Evolutionary conservation across 306 rosid species (phyloP).

Genomic region (Sechiopsis laciniata): DNA sequence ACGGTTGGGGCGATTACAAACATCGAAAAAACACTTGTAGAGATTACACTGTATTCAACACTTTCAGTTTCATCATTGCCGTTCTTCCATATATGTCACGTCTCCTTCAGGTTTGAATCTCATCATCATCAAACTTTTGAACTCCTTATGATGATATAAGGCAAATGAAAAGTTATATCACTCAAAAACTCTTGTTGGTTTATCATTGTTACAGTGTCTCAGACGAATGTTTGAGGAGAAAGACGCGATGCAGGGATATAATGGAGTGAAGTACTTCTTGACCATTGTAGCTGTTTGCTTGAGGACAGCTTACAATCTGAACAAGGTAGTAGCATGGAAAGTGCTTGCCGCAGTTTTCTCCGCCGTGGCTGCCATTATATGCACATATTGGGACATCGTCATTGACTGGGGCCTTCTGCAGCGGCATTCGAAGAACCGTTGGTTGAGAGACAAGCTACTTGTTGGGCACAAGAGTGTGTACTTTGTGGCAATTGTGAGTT

Average conservation of each 20-base stretch:
- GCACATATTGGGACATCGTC: constrained; percentile 64
- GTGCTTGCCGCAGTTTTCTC: constrained; percentile 42
- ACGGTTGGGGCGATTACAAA: constrained; percentile 58
- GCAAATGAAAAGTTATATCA: neutral
- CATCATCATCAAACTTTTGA: neutral
- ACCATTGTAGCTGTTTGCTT: constrained; percentile 54
- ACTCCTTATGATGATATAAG: neutral
- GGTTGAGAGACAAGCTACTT: constrained; percentile 64
- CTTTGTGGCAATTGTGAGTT: constrained; percentile 51
- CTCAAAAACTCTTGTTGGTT: neutral
- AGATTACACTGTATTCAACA: constrained; percentile 22
- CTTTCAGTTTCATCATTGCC: constrained; percentile 45
- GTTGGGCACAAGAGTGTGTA: constrained; percentile 44
- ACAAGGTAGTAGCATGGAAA: constrained; percentile 31
- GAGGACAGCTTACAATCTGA: constrained; percentile 39
- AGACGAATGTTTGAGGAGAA: constrained; percentile 54
- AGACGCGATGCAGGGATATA: constrained; percentile 56
- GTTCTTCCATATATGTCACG: constrained; percentile 53
- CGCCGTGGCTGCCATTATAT: constrained; percentile 35
- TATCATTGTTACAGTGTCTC: constrained; percentile 36
- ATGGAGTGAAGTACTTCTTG: constrained; percentile 47
- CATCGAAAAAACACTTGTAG: constrained; percentile 36
- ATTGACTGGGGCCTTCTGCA: constrained; percentile 72
- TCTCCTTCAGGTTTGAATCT: constrained; percentile 48
- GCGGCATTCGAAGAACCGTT: constrained; percentile 46